Evolutionary conservation across 768 basidiomycete genomes (phyloP).

Genomic region (Mycena amicta): DNA sequence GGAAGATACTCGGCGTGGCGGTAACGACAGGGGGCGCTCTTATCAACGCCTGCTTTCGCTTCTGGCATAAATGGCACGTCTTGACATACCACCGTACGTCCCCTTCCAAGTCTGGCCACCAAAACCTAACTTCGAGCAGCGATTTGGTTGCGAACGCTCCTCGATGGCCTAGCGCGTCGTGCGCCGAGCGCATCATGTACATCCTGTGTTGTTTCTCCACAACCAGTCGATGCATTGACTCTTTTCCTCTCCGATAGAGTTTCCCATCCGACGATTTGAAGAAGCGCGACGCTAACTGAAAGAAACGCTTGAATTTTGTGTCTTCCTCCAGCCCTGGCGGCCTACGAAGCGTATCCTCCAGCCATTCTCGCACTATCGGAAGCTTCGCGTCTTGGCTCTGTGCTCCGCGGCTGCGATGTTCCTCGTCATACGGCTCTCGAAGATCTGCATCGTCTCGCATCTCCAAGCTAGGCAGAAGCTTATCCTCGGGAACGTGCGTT

Average conservation of each 20-base stretch:
- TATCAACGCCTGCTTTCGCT: slow-evolving; percentile 23
- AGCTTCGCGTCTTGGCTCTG: not conserved
- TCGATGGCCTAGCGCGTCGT: slow-evolving; percentile 22
- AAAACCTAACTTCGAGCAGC: slow-evolving; percentile 20
- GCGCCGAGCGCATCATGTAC: slow-evolving; percentile 10
- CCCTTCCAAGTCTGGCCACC: slow-evolving; percentile 23
- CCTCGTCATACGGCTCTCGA: not conserved
- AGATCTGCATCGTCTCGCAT: not conserved
- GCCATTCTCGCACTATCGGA: not conserved
- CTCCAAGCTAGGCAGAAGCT: not conserved
- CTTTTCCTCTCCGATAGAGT: not conserved
- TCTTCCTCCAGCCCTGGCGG: not conserved
- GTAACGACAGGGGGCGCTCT: slow-evolving; percentile 32
- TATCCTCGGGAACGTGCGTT: not conserved
- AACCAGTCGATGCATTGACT: slow-evolving; percentile 5
- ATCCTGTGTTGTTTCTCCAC: not conserved
- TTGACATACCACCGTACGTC: slow-evolving; percentile 35
- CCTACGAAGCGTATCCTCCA: not conserved
- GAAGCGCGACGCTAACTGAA: not conserved
- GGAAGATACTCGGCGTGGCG: slow-evolving; percentile 27
- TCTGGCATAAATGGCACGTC: slow-evolving; percentile 36
- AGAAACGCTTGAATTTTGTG: not conserved
- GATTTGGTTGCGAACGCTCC: slow-evolving; percentile 8
- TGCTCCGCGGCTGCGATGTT: not conserved
- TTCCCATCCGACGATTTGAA: not conserved